A percentile compares a stretch with the other conserved stretches of the same genome.
Evolutionary conservation across 305 asterid genomes (phyloP).

Genomic region (Euphrasia arctica): DNA sequence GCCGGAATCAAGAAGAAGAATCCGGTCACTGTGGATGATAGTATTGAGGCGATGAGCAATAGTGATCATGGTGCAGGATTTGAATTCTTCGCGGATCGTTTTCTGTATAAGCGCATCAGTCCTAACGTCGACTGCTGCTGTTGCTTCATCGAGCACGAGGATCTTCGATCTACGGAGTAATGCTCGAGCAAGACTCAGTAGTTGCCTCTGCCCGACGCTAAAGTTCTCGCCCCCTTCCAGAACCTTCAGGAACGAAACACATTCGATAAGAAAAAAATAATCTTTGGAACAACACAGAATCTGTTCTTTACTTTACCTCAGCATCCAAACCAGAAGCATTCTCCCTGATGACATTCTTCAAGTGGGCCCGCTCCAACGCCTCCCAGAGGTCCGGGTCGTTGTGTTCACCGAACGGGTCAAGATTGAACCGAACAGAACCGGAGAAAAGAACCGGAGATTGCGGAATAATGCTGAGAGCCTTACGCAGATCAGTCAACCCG

Average conservation of each 20-base stretch:
- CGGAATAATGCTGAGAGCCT: constrained; percentile 90
- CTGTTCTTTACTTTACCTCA: constrained; percentile 46
- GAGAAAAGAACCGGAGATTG: constrained; percentile 96
- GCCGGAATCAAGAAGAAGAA: constrained; percentile 82
- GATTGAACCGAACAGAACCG: constrained; percentile 74
- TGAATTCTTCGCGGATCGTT: constrained; percentile 86
- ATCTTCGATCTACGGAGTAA: constrained; percentile 88
- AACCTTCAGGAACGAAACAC: constrained; percentile 44
- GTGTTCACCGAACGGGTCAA: constrained; percentile 85
- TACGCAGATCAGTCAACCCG: constrained; percentile 82
- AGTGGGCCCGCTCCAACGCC: constrained; percentile 77
- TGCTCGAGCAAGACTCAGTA: constrained; percentile 92
- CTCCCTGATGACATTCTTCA: constrained; percentile 68
- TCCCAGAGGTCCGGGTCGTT: constrained; percentile 81
- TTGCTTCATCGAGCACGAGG: constrained; percentile 97
- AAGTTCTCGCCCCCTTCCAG: constrained; percentile 93
- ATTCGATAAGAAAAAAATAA: neutral
- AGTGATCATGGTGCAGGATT: constrained; percentile 89
- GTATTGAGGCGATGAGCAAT: constrained; percentile 95
- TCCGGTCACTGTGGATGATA: constrained; percentile 75
- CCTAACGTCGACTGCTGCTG: constrained; percentile 95
- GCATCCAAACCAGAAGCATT: constrained; percentile 67
- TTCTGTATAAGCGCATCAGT: constrained; percentile 93
- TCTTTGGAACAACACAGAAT: neutral
- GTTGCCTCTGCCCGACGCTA: constrained; percentile 95